Percentiles rank a stretch among this genome's conserved stretches.
phyloP scores from a whole-genome alignment of 2,329 filamentous ascomycete species.

The Purpureocillium lavendulum region DNA sequence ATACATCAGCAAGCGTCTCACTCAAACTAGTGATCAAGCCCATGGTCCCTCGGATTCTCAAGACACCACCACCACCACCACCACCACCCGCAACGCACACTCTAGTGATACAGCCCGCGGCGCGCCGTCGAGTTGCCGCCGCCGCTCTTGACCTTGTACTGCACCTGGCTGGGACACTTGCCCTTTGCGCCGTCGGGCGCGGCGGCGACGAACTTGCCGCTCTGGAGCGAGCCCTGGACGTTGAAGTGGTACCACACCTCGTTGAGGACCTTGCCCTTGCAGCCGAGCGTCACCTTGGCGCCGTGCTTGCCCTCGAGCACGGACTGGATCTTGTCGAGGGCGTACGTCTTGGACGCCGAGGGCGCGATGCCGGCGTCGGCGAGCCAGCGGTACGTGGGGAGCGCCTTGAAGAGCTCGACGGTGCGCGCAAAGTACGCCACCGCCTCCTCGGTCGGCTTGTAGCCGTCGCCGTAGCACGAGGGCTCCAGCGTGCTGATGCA shows the following conservation, averaged over 20 bases:
- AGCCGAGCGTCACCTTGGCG: conserved; percentile 49
- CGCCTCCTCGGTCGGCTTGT: conserved; percentile 54
- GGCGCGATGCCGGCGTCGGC: conserved; percentile 51
- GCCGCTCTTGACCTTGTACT: conserved; percentile 36
- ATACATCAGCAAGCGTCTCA: no score
- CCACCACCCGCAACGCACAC: no score
- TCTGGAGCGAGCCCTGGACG: conserved; percentile 45
- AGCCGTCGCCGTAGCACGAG: conserved; percentile 54
- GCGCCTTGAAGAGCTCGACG: conserved; percentile 55
- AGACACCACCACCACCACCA: no score
- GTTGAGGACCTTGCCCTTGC: conserved; percentile 36
- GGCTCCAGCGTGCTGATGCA: conserved; percentile 64
- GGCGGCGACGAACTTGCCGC: conserved; percentile 50
- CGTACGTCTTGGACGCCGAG: conserved; percentile 47
- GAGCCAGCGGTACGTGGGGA: conserved; percentile 60
- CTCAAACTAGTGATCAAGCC: no score
- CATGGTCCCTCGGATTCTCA: no score
- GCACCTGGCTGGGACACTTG: conserved; percentile 57
- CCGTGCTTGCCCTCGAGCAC: conserved; percentile 46
- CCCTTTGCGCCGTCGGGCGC: conserved; percentile 48
- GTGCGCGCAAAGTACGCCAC: conserved; percentile 61
- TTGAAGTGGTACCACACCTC: conserved; percentile 60
- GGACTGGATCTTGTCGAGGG: conserved; percentile 45
- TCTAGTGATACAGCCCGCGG: no score
- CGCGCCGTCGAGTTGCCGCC: background rate